A percentile compares a stretch with the other conserved stretches of the same genome.
phyloP scores from a whole-genome alignment of 2,329 filamentous ascomycete genomes.

The Curvularia hawaiiensis region DNA sequence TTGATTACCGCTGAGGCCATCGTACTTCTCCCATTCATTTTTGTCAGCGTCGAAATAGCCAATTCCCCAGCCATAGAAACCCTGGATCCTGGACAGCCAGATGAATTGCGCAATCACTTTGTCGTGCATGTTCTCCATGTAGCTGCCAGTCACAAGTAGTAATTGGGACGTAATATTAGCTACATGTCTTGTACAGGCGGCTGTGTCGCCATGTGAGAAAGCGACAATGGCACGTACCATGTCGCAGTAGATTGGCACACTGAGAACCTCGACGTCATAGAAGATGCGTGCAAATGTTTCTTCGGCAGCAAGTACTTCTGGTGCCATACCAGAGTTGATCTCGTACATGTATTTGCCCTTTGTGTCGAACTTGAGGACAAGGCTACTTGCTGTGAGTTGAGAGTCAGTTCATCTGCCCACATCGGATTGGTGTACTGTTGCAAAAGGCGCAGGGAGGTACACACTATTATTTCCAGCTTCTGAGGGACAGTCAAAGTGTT shows the following conservation, averaged over 20 bases:
- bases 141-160: not conserved
- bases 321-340: slow-evolving; percentile 7
- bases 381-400: not conserved
- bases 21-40: slow-evolving; percentile 4
- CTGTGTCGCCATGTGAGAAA: not conserved
- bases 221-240: slow-evolving; percentile 2
- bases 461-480: slow-evolving; percentile 2
- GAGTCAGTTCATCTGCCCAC: not conserved
- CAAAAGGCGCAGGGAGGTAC: not conserved
- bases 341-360: not conserved
- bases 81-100: slow-evolving; percentile 9
- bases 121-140: slow-evolving; percentile 9
- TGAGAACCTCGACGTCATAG: slow-evolving; percentile 4
- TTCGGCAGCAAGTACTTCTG: not conserved
- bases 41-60: not conserved
- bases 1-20: slow-evolving; percentile 9
- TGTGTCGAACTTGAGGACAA: slow-evolving; percentile 9
- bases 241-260: slow-evolving; percentile 4
- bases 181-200: not conserved
- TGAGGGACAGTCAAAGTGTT: slow-evolving; percentile 5
- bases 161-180: slow-evolving; percentile 5
- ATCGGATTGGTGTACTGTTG: not conserved
- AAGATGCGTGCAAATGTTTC: slow-evolving; percentile 8
- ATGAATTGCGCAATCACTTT: slow-evolving; percentile 5
- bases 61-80: slow-evolving; percentile 9